Percentiles rank a stretch among this genome's conserved stretches.
phyloP scores from a whole-genome alignment of 2,329 filamentous ascomycete genomes.

The Paecilomyces sp. region DNA sequence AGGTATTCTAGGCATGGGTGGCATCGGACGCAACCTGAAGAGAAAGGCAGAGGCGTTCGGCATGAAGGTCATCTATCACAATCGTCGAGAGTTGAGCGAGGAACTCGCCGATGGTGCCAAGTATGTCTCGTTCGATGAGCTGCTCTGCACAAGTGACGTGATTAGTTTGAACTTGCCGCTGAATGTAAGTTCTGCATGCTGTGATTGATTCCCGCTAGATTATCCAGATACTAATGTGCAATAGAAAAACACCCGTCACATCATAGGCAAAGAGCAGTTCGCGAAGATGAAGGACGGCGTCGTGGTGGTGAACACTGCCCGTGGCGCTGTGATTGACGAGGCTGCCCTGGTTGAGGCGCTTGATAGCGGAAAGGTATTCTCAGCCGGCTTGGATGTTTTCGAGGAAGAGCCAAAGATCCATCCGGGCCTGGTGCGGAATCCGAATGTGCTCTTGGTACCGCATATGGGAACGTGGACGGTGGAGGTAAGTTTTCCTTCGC shows the following conservation, averaged over 20 bases:
- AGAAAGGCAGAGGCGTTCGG: constrained; percentile 68
- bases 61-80: constrained; percentile 70
- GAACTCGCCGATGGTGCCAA: constrained; percentile 38
- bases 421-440: constrained; percentile 62
- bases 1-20: constrained; percentile 79
- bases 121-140: constrained; percentile 61
- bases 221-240: background rate
- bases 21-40: constrained; percentile 72
- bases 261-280: constrained; percentile 65
- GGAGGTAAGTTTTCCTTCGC: constrained; percentile 38
- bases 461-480: constrained; percentile 82
- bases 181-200: constrained; percentile 53
- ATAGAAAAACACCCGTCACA: constrained; percentile 63
- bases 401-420: constrained; percentile 75
- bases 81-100: constrained; percentile 54
- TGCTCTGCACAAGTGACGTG: constrained; percentile 65
- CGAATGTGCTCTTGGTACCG: constrained; percentile 66
- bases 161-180: constrained; percentile 73
- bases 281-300: constrained; percentile 69
- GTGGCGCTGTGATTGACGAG: constrained; percentile 77
- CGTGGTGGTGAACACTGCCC: constrained; percentile 74
- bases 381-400: constrained; percentile 71
- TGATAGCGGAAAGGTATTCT: constrained; percentile 60
- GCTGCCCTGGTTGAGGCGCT: constrained; percentile 69
- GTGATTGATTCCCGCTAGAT: background rate